Evolutionary conservation across 441 rosid species (phyloP).

Genomic region (California macrophylla): DNA sequence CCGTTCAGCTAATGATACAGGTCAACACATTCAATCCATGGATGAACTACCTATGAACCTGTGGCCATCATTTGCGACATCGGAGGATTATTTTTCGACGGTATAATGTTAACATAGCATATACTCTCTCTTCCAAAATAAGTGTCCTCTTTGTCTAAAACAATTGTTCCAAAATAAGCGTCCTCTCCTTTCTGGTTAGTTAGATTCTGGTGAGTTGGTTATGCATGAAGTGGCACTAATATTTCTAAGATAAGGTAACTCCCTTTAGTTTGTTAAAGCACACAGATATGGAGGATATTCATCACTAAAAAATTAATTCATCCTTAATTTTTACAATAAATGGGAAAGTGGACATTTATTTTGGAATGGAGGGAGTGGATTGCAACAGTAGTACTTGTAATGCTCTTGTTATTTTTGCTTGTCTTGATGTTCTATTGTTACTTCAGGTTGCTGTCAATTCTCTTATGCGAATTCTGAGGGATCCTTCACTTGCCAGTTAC

Average conservation of each 20-base stretch:
- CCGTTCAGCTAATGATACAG: conserved; percentile 86
- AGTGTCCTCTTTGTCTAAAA: background rate
- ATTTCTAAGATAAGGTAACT: background rate
- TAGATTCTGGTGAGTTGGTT: no score
- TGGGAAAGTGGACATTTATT: no score
- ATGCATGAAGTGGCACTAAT: background rate
- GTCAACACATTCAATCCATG: conserved; percentile 76
- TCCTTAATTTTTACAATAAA: background rate
- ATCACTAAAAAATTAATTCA: background rate
- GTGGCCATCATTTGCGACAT: conserved; percentile 88
- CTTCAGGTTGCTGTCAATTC: conserved; percentile 94
- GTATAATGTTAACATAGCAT: conserved; percentile 33
- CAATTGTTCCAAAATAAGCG: background rate
- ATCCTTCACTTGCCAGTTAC: conserved; percentile 92
- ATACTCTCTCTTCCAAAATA: conserved; percentile 4
- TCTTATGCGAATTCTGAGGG: conserved; percentile 96
- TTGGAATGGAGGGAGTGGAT: no score
- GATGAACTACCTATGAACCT: conserved; percentile 89
- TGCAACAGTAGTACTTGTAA: background rate
- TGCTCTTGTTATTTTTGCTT: conserved; percentile 17
- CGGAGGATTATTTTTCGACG: conserved; percentile 95
- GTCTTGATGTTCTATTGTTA: conserved; percentile 14
- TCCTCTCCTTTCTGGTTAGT: no score
- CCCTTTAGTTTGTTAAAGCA: background rate
- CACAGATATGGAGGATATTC: background rate